phyloP scores from a whole-genome alignment of 371 early-diverging fungal species.

The Batrachochytrium dendrobatidis region DNA sequence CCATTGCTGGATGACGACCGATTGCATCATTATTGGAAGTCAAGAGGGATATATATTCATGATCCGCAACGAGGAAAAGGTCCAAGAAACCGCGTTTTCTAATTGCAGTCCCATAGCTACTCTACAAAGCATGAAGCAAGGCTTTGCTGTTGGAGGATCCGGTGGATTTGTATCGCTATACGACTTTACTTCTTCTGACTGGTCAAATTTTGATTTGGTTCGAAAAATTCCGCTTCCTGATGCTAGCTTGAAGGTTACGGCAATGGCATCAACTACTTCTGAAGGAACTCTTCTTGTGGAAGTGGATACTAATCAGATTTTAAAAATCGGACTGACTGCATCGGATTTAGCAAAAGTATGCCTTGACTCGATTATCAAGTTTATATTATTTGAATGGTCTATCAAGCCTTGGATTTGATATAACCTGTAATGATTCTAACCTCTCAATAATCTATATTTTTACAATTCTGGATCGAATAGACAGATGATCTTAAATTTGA shows the following conservation, averaged over 20 bases:
- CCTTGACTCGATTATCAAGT: no score
- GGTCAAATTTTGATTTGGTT: conserved; percentile 8
- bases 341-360: conserved; percentile 1
- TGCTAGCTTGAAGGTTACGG: conserved; percentile 13
- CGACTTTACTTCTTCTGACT: conserved; percentile 12
- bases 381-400: no score
- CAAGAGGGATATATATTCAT: conserved; percentile 23
- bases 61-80: conserved; percentile 9
- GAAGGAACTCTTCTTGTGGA: conserved; percentile 30
- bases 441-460: neutral
- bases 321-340: conserved; percentile 15
- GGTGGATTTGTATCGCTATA: conserved; percentile 27
- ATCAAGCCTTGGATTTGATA: no score
- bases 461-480: conserved; percentile 8
- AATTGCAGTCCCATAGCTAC: neutral
- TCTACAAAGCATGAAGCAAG: conserved; percentile 19
- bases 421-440: no score
- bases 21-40: conserved; percentile 25
- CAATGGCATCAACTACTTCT: conserved; percentile 27
- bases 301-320: conserved; percentile 22
- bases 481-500: conserved; percentile 33
- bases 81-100: conserved; percentile 11
- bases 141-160: conserved; percentile 27
- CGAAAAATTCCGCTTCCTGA: conserved; percentile 18
- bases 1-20: conserved; percentile 34